Percentiles rank a stretch among this genome's conserved stretches.
Evolutionary conservation across 805 yeast species (phyloP).

Genomic region (Barnettozyma sp.): DNA sequence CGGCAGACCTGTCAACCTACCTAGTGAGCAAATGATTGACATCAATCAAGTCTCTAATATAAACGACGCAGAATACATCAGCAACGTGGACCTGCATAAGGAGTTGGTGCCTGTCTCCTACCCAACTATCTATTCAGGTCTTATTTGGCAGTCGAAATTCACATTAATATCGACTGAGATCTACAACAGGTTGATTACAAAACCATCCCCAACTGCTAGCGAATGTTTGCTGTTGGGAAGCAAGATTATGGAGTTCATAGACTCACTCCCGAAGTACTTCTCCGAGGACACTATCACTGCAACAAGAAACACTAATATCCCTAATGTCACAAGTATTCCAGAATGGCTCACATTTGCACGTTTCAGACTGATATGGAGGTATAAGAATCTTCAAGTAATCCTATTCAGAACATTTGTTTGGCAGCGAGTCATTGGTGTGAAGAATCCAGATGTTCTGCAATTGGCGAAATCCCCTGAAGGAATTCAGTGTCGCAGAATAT

Average conservation of each 20-base stretch:
- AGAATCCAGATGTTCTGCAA: slow-evolving; percentile 28
- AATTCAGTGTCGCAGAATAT: slow-evolving; percentile 42
- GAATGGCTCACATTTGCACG: slow-evolving; percentile 51
- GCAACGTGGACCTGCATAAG: slow-evolving; percentile 13
- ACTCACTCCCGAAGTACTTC: slow-evolving; percentile 41
- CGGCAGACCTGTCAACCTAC: slow-evolving; percentile 56
- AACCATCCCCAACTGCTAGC: slow-evolving; percentile 39
- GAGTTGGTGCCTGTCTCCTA: slow-evolving; percentile 22
- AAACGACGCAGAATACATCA: slow-evolving; percentile 33
- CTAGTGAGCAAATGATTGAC: slow-evolving; percentile 40
- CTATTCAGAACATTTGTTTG: slow-evolving; percentile 51
- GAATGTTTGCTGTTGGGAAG: slow-evolving; percentile 45
- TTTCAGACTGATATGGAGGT: slow-evolving; percentile 51
- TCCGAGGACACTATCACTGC: slow-evolving; percentile 33
- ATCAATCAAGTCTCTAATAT: slow-evolving; percentile 45
- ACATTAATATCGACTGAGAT: slow-evolving; percentile 42
- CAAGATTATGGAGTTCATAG: slow-evolving; percentile 34
- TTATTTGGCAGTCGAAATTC: slow-evolving; percentile 48
- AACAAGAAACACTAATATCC: slow-evolving; percentile 19
- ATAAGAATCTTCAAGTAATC: slow-evolving; percentile 47
- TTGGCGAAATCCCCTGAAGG: slow-evolving; percentile 36
- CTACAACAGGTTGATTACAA: slow-evolving; percentile 40
- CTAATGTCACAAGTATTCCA: slow-evolving; percentile 26
- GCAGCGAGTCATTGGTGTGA: slow-evolving; percentile 40
- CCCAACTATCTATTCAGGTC: slow-evolving; percentile 54